phyloP scores from a whole-genome alignment of 2,329 filamentous ascomycete genomes.

The Colletotrichum chlorophyti region DNA sequence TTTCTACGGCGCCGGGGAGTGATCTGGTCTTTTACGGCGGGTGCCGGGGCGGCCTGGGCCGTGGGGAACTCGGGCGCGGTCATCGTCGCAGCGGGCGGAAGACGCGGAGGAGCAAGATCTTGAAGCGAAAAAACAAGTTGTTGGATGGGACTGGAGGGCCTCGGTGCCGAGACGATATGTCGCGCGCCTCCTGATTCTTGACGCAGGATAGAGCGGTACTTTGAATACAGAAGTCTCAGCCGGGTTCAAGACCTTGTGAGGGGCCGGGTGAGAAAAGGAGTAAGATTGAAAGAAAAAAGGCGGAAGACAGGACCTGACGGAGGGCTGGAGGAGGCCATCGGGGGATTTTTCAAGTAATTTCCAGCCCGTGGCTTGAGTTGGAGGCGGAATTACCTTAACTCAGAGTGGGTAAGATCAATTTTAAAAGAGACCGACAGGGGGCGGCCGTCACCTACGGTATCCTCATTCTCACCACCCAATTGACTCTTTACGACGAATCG shows the following conservation, averaged over 20 bases:
- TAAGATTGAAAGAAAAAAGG: not conserved
- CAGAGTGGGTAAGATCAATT: slow-evolving; percentile 21
- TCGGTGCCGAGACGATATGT: not conserved
- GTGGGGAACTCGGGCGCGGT: slow-evolving; percentile 20
- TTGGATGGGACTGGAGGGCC: not conserved
- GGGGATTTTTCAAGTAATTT: slow-evolving; percentile 25
- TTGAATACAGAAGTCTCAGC: no score
- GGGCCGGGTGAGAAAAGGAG: not conserved
- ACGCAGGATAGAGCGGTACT: no score
- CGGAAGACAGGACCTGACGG: not conserved
- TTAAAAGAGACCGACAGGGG: not conserved
- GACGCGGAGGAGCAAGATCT: no score
- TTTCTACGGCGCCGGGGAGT: slow-evolving; percentile 24
- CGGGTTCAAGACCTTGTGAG: slow-evolving; percentile 4
- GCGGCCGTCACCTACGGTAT: no score
- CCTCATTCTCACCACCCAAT: no score
- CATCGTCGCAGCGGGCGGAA: slow-evolving; percentile 1
- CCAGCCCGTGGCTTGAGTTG: slow-evolving; percentile 22
- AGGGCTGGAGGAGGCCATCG: slow-evolving; percentile 18
- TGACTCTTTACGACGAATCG: no score
- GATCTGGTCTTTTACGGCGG: slow-evolving; percentile 17
- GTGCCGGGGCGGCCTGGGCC: slow-evolving; percentile 12
- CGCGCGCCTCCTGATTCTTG: not conserved
- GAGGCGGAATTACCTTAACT: slow-evolving; percentile 12
- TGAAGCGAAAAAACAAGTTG: no score